Percentiles rank a stretch among this genome's conserved stretches.
These are phyloP conservation scores for Ajuga chamaepitys DNA, from an alignment of 257 asterid species.

Conservation along the genomic window DNA sequence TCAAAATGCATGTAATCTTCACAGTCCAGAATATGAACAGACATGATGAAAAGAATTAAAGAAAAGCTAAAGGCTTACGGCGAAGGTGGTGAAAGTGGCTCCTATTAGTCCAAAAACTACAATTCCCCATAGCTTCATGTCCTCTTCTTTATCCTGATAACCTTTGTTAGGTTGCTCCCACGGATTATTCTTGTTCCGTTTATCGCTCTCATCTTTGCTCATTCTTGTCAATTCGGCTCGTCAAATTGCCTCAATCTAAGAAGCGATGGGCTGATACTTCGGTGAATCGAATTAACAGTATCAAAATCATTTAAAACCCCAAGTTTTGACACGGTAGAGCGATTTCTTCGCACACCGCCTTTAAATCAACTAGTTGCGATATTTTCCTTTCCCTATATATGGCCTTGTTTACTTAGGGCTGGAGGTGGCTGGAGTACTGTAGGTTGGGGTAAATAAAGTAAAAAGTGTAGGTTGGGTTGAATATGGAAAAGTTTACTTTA, in stretches of 20 bases:
- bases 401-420: too few species aligned
- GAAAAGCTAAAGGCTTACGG: constrained; percentile 38
- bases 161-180: constrained; percentile 27
- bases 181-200: constrained; percentile 33
- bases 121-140: constrained; percentile 51
- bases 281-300: neutral
- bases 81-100: constrained; percentile 70
- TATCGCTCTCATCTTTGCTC: constrained; percentile 40
- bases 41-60: neutral
- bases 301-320: neutral
- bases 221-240: constrained; percentile 17
- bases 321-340: neutral
- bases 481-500: too few species aligned
- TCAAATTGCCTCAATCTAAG: neutral
- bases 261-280: constrained; percentile 1
- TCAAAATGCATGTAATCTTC: neutral
- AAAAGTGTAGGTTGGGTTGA: too few species aligned
- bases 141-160: constrained; percentile 33
- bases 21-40: neutral
- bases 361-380: neutral
- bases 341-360: constrained; percentile 18
- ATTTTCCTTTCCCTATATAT: too few species aligned
- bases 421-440: too few species aligned
- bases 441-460: too few species aligned
- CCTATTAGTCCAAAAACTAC: constrained; percentile 68